Evolutionary conservation across 148 eudicot genomes (phyloP).

Genomic region (Simmondsia chinensis): DNA sequence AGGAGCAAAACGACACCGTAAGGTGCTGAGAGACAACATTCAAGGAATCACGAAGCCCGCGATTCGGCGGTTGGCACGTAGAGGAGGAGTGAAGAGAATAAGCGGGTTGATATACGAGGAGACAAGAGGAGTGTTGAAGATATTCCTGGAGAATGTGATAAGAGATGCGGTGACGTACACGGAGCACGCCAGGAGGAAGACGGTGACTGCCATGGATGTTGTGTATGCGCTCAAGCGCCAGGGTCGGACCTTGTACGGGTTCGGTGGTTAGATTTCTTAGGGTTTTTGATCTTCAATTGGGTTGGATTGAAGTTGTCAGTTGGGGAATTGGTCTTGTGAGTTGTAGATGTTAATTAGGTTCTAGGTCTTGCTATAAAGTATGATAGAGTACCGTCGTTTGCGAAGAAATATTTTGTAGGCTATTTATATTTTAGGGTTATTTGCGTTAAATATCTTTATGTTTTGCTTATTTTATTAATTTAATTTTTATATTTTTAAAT

Average conservation of each 20-base stretch:
- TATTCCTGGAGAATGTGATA: conserved; percentile 45
- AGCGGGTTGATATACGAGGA: conserved; percentile 41
- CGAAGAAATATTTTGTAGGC: too few relatives aligned
- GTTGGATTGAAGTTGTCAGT: too few relatives aligned
- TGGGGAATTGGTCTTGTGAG: too few relatives aligned
- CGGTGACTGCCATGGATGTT: conserved; percentile 41
- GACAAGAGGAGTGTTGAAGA: conserved; percentile 45
- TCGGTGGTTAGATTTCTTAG: conserved; percentile 20
- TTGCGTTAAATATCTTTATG: too few relatives aligned
- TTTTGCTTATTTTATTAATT: too few relatives aligned
- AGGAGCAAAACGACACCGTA: conserved; percentile 42
- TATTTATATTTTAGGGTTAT: too few relatives aligned
- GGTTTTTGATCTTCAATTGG: conserved; percentile 6
- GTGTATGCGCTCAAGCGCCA: conserved; percentile 37
- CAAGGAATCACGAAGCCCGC: conserved; percentile 49
- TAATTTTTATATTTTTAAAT: too few relatives aligned
- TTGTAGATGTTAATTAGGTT: too few relatives aligned
- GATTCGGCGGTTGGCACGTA: conserved; percentile 37
- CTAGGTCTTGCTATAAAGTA: too few relatives aligned
- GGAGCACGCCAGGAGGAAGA: conserved; percentile 41
- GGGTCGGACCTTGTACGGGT: conserved; percentile 36
- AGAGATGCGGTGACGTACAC: conserved; percentile 50
- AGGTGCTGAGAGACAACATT: conserved; percentile 40
- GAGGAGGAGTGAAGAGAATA: conserved; percentile 47
- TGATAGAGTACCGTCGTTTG: too few relatives aligned